Conservation (phyloP, 2,329 filamentous ascomycete genomes). For the Tolypocladium ovalisporum region DNA sequence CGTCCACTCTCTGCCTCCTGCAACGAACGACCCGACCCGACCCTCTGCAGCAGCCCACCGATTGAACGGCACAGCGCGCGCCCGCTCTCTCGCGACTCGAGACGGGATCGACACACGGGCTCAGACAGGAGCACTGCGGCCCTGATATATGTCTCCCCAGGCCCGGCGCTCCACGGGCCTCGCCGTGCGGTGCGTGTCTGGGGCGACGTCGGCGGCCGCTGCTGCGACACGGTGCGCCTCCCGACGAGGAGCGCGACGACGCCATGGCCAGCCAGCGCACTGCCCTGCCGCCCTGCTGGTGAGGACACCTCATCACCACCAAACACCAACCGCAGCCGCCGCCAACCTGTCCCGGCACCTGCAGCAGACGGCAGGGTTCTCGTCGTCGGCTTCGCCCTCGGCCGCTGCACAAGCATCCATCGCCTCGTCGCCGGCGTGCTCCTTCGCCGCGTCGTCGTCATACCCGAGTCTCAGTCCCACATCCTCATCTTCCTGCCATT, state of each 20-base stretch:
- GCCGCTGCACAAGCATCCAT: not conserved
- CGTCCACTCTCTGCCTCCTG: not conserved
- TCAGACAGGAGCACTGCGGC: no score
- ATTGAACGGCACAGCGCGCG: no score
- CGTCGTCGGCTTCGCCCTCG: not conserved
- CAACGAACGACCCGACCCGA: no score
- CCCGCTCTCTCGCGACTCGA: no score
- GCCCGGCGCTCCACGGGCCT: conserved; percentile 18
- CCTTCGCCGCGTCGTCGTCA: not conserved
- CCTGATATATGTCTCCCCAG: conserved; percentile 18
- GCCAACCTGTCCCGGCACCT: not conserved
- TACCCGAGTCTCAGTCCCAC: conserved; percentile 1
- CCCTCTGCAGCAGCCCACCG: no score
- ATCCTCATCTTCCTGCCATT: conserved; percentile 1
- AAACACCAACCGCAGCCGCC: not conserved
- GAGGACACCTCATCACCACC: not conserved
- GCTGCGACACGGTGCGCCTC: not conserved
- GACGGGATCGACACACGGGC: no score
- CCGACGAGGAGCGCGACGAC: not conserved
- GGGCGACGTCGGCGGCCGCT: not conserved
- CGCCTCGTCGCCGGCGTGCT: not conserved
- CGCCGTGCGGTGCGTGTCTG: conserved; percentile 8
- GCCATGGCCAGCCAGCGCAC: not conserved
- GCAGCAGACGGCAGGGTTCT: conserved; percentile 1
- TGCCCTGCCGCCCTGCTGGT: not conserved